These are phyloP conservation scores for Pterocarpus santalinus DNA, from an alignment of 306 rosid genomes.

Conservation along the genomic window DNA sequence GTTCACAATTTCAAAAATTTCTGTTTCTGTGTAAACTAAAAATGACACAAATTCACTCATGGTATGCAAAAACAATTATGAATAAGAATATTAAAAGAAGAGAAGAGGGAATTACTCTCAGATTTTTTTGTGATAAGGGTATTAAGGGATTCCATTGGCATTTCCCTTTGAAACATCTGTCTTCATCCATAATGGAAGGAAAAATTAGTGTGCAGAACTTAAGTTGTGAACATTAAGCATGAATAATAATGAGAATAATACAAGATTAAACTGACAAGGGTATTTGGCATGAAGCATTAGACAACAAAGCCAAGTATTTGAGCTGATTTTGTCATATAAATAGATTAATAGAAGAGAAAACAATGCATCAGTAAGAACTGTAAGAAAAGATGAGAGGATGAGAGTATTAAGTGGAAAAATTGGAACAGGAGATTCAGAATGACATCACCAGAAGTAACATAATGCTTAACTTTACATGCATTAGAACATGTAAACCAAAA, in stretches of 20 bases:
- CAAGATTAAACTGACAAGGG: slow-evolving; percentile 16
- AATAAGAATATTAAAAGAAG: slow-evolving; percentile 19
- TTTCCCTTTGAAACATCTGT: slow-evolving; percentile 74
- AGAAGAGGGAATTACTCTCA: slow-evolving; percentile 63
- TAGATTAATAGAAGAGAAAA: neutral
- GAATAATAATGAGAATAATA: slow-evolving; percentile 16
- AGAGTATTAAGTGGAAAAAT: neutral
- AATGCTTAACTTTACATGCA: neutral
- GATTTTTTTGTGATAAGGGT: slow-evolving; percentile 44
- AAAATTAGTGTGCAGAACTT: slow-evolving; percentile 48
- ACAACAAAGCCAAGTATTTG: neutral
- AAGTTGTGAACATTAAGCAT: slow-evolving; percentile 29
- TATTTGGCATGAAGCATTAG: slow-evolving; percentile 2
- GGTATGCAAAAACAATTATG: neutral
- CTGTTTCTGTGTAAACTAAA: slow-evolving; percentile 7
- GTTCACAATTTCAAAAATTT: neutral
- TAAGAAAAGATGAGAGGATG: neutral
- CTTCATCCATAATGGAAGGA: slow-evolving; percentile 68
- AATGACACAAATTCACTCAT: slow-evolving; percentile 12
- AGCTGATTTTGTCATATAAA: neutral
- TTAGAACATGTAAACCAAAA: slow-evolving; percentile 33
- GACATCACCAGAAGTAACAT: neutral
- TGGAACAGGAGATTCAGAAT: neutral
- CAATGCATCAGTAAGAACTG: slow-evolving; percentile 6
- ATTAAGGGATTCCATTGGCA: slow-evolving; percentile 48